Evolutionary conservation across 768 basidiomycete genomes (phyloP).

Genomic region (Heimioporus sp.): DNA sequence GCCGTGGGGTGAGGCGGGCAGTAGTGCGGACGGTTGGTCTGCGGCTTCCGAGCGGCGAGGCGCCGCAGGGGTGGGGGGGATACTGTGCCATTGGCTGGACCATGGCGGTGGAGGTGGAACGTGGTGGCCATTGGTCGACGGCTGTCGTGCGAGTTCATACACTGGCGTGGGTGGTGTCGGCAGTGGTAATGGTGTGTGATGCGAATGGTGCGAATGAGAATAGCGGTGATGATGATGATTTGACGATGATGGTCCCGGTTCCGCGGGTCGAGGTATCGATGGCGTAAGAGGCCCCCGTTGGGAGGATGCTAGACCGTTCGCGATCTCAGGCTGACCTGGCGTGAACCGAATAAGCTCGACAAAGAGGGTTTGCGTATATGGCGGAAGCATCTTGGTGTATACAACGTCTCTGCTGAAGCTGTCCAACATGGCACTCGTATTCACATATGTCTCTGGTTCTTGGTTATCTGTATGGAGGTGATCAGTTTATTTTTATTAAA

Average conservation of each 20-base stretch:
- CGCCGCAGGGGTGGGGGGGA: slow-evolving; percentile 10
- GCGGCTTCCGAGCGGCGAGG: slow-evolving; percentile 25
- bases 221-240: slow-evolving; percentile 23
- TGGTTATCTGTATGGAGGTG: slow-evolving; percentile 36
- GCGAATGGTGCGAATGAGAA: slow-evolving; percentile 26
- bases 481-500: slow-evolving; percentile 3
- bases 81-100: slow-evolving; percentile 32
- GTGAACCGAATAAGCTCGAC: slow-evolving; percentile 62
- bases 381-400: slow-evolving; percentile 62
- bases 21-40: slow-evolving; percentile 15
- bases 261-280: slow-evolving; percentile 21
- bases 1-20: slow-evolving; percentile 27
- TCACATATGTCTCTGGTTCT: slow-evolving; percentile 61
- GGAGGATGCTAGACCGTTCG: slow-evolving; percentile 13
- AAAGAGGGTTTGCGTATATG: slow-evolving; percentile 65
- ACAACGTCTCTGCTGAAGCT: slow-evolving; percentile 70
- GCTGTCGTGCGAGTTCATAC: slow-evolving; percentile 30
- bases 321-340: slow-evolving; percentile 30
- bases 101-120: slow-evolving; percentile 35
- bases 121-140: slow-evolving; percentile 32
- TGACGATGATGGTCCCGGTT: slow-evolving; percentile 28
- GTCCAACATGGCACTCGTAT: slow-evolving; percentile 72
- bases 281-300: slow-evolving; percentile 14
- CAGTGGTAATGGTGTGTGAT: slow-evolving; percentile 29
- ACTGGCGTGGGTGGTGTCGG: slow-evolving; percentile 35